Percentiles rank a stretch among this genome's conserved stretches.
Evolutionary conservation across 176 grass and related monocot species (phyloP).

Genomic region (Carex littledalei): DNA sequence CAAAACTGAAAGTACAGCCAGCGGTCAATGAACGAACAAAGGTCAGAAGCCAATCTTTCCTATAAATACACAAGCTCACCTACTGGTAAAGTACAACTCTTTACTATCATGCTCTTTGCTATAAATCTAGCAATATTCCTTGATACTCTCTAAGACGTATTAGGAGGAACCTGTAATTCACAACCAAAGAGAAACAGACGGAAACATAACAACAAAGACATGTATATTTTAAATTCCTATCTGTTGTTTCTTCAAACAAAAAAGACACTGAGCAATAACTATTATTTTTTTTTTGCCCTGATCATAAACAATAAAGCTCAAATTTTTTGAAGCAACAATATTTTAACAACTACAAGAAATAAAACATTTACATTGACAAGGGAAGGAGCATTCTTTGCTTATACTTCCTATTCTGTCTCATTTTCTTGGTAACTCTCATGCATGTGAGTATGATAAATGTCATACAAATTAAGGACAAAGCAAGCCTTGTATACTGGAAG

Average conservation of each 20-base stretch:
- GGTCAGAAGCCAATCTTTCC: not conserved
- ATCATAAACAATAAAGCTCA: not conserved
- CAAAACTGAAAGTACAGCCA: not conserved
- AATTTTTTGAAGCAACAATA: not conserved
- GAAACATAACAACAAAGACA: not conserved
- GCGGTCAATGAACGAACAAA: not conserved
- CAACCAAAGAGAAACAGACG: not conserved
- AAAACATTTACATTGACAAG: conserved; percentile 39
- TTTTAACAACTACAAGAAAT: not conserved
- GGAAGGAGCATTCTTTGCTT: conserved; percentile 40
- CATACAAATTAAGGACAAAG: conserved; percentile 29
- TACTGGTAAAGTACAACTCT: not conserved
- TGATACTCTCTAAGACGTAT: not conserved
- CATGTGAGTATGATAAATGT: conserved; percentile 28
- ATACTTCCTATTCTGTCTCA: conserved; percentile 32
- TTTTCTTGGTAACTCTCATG: conserved; percentile 39
- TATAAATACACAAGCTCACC: not conserved
- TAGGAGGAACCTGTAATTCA: not conserved
- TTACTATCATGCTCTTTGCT: not conserved
- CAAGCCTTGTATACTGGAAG: conserved; percentile 30
- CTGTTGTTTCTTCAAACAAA: conserved; percentile 3
- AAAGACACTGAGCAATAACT: not conserved
- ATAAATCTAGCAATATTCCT: not conserved
- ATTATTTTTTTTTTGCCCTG: not conserved
- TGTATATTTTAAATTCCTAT: not conserved